These are phyloP conservation scores for Fusarium nygamai DNA, from an alignment of 2,329 filamentous ascomycete species.

Conservation along the genomic window DNA sequence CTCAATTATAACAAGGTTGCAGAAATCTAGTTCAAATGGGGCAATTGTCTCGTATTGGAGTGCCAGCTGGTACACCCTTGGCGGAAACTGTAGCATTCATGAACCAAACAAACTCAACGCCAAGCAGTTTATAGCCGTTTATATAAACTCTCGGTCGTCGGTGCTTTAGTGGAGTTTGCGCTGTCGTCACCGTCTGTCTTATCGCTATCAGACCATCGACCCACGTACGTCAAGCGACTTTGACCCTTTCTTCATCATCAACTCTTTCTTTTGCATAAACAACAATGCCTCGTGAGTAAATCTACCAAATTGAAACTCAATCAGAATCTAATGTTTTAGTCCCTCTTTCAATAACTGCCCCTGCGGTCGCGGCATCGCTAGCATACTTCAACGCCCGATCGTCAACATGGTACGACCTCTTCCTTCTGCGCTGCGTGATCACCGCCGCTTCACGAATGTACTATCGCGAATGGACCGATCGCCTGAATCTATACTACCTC, in stretches of 20 bases:
- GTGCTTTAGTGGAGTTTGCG: slow-evolving; percentile 29
- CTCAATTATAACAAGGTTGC: not conserved
- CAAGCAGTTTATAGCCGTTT: not conserved
- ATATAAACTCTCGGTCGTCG: not conserved
- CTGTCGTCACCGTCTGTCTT: slow-evolving; percentile 29
- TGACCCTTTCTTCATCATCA: not conserved
- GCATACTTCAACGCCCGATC: slow-evolving; percentile 82
- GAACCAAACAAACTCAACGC: not conserved
- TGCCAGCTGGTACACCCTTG: not conserved
- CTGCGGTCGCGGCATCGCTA: slow-evolving; percentile 72
- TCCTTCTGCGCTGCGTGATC: slow-evolving; percentile 65
- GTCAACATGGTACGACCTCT: slow-evolving; percentile 72
- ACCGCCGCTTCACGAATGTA: slow-evolving; percentile 55
- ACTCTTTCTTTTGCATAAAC: not conserved
- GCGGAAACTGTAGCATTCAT: not conserved
- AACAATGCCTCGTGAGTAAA: slow-evolving; percentile 33
- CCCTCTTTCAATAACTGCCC: slow-evolving; percentile 63
- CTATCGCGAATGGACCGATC: slow-evolving; percentile 65
- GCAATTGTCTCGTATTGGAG: not conserved
- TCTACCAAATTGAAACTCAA: not conserved
- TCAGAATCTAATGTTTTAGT: slow-evolving; percentile 48
- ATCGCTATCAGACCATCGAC: slow-evolving; percentile 34
- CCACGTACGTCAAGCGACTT: slow-evolving; percentile 31
- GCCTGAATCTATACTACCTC: slow-evolving; percentile 77
- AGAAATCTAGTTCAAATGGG: not conserved